Evolutionary conservation across 305 asterid genomes (phyloP).

Genomic region (Plantago rigida): DNA sequence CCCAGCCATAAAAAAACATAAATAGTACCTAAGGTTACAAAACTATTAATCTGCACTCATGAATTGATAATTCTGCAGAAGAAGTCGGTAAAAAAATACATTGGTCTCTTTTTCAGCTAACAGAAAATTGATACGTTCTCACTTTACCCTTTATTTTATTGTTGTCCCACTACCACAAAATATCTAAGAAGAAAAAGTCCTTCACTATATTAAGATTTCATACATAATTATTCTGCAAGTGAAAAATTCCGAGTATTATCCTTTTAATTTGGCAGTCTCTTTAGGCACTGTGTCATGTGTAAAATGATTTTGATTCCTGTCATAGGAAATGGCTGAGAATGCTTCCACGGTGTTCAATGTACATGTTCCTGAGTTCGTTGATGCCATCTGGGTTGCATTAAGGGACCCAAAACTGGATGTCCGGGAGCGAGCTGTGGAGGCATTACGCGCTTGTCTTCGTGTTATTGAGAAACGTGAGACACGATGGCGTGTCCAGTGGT

Average conservation of each 20-base stretch:
- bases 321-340: slow-evolving; percentile 97
- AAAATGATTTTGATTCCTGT: slow-evolving; percentile 17
- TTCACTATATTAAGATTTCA: background rate
- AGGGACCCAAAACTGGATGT: slow-evolving; percentile 83
- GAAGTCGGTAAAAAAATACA: no score
- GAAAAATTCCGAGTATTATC: slow-evolving; percentile 7
- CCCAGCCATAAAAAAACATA: no score
- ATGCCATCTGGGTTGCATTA: slow-evolving; percentile 94
- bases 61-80: no score
- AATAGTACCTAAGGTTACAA: no score
- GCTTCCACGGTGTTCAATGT: slow-evolving; percentile 97
- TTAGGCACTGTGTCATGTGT: slow-evolving; percentile 24
- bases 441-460: slow-evolving; percentile 91
- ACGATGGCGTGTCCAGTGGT: slow-evolving; percentile 99
- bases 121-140: no score
- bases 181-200: background rate
- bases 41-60: no score
- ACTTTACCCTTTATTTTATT: no score
- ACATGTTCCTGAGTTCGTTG: slow-evolving; percentile 92
- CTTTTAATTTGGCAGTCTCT: slow-evolving; percentile 11
- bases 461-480: slow-evolving; percentile 98
- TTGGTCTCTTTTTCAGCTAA: no score
- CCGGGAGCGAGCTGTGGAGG: slow-evolving; percentile 90
- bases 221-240: slow-evolving; percentile 5
- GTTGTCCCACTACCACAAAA: no score